Evolutionary conservation across 495 filamentous ascomycete genomes (phyloP).

Genomic region (Penicillium daleae): DNA sequence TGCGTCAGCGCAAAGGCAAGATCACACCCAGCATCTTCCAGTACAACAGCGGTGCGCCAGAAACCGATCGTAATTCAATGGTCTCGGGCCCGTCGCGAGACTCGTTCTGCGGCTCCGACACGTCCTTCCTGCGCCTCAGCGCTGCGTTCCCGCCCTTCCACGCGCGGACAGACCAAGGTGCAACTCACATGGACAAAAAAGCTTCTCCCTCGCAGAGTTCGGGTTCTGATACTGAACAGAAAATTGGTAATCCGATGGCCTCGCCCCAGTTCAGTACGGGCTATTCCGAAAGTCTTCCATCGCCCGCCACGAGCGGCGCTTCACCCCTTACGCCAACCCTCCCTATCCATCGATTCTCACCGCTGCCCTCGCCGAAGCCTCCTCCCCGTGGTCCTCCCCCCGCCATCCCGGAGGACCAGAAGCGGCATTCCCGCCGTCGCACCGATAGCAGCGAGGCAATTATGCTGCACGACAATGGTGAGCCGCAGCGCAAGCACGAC

Average conservation of each 20-base stretch:
- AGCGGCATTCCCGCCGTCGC: constrained; percentile 46
- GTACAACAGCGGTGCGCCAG: constrained; percentile 19
- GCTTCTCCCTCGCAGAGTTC: constrained; percentile 34
- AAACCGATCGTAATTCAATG: constrained; percentile 36
- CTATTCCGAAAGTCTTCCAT: constrained; percentile 47
- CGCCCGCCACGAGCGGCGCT: constrained; percentile 41
- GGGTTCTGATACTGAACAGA: constrained; percentile 45
- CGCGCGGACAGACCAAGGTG: constrained; percentile 33
- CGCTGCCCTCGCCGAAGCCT: constrained; percentile 45
- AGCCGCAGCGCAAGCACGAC: constrained; percentile 31
- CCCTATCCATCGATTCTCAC: constrained; percentile 50
- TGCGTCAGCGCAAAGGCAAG: constrained; percentile 75
- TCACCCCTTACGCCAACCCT: constrained; percentile 52
- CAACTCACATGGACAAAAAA: constrained; percentile 35
- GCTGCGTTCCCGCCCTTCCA: constrained; percentile 34
- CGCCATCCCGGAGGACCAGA: constrained; percentile 41
- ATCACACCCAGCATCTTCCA: constrained; percentile 74
- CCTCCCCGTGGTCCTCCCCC: constrained; percentile 44
- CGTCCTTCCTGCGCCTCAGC: constrained; percentile 51
- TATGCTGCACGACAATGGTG: constrained; percentile 33
- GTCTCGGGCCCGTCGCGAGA: constrained; percentile 41
- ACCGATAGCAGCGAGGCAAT: constrained; percentile 53
- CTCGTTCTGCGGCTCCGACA: constrained; percentile 45
- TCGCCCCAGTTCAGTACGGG: constrained; percentile 41
- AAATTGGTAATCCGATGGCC: constrained; percentile 34